Conservation (phyloP, 768 basidiomycete species). For the Mycena galopus region DNA sequence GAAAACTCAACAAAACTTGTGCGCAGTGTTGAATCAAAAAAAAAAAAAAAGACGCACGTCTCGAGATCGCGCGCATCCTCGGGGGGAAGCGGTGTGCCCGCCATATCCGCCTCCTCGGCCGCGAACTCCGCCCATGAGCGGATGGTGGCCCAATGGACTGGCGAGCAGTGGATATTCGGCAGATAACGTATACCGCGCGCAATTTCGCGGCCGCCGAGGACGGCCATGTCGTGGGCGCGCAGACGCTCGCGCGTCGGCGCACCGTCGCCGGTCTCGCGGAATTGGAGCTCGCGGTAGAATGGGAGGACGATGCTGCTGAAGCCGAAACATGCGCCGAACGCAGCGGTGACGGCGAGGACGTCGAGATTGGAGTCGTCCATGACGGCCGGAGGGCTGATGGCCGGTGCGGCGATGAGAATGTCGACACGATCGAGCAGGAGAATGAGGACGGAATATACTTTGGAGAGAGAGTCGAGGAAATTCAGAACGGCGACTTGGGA, state of each 20-base stretch:
- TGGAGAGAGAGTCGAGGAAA: not conserved
- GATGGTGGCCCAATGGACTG: not conserved
- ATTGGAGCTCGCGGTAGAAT: conserved; percentile 12
- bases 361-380: not conserved
- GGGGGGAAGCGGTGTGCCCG: too few relatives aligned
- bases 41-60: not conserved
- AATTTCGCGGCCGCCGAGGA: conserved; percentile 2
- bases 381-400: not conserved
- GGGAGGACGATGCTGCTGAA: conserved; percentile 8
- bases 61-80: not conserved
- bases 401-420: not conserved
- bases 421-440: not conserved
- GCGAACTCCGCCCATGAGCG: conserved; percentile 14
- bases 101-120: conserved; percentile 10
- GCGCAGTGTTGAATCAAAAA: not conserved
- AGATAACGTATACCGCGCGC: conserved; percentile 7
- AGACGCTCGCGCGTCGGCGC: not conserved
- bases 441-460: not conserved
- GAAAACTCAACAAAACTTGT: not conserved
- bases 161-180: conserved; percentile 16
- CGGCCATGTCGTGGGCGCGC: conserved; percentile 19
- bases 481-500: not conserved
- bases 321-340: not conserved
- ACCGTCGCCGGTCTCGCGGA: not conserved
- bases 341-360: not conserved